These are phyloP conservation scores for Porphyrellus sp. DNA, from an alignment of 1,284 basidiomycete species.

Conservation along the genomic window DNA sequence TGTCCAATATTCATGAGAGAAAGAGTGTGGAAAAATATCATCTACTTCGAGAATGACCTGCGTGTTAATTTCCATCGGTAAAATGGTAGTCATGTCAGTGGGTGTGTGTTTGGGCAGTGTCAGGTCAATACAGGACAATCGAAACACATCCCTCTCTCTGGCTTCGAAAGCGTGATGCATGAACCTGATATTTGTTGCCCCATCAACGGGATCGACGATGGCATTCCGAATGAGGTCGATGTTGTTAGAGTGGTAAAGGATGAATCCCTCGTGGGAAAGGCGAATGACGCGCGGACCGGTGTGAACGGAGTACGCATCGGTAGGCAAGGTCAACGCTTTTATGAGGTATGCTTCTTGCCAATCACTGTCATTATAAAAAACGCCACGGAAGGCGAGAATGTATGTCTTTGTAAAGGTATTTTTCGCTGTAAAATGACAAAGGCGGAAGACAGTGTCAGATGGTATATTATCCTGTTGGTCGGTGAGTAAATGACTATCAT, in stretches of 20 bases:
- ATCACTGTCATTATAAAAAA: not conserved
- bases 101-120: not conserved
- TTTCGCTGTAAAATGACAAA: not conserved
- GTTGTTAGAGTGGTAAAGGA: not conserved
- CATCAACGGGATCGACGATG: not conserved
- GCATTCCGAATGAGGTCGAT: not conserved
- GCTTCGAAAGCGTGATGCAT: not conserved
- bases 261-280: not conserved
- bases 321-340: not conserved
- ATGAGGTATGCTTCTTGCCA: not conserved
- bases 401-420: not conserved
- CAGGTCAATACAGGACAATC: not conserved
- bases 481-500: not conserved
- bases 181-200: not conserved
- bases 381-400: not conserved
- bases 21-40: not conserved
- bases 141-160: not conserved
- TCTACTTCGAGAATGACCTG: not conserved
- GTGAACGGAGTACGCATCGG: not conserved
- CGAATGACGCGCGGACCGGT: not conserved
- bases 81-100: not conserved
- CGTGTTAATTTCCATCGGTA: not conserved
- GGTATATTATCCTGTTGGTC: not conserved
- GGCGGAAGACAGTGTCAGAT: not conserved
- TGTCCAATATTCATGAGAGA: not conserved